Conservation (phyloP, 768 basidiomycete genomes). For the Collybia nuda region DNA sequence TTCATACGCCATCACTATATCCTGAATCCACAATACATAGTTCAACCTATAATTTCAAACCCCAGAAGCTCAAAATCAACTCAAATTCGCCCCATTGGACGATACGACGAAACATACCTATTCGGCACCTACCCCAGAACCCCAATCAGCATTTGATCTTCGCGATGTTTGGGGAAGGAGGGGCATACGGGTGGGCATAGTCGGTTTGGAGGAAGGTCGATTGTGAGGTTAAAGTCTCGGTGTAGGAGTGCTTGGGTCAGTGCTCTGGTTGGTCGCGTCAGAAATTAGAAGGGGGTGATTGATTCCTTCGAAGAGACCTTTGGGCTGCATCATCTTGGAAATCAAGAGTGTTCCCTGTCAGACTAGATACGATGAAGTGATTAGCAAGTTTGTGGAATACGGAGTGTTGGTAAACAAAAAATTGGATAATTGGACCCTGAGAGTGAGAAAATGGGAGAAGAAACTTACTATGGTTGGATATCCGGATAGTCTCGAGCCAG, state of each 20-base stretch:
- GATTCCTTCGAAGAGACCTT: constrained; percentile 60
- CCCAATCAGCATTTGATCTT: not conserved
- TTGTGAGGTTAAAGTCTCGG: constrained; percentile 66
- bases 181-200: constrained; percentile 82
- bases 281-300: not conserved
- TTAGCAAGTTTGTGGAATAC: not conserved
- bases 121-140: constrained; percentile 59
- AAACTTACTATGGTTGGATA: constrained; percentile 16
- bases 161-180: constrained; percentile 2
- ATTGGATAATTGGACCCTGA: too few species aligned
- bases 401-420: too few species aligned
- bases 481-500: constrained; percentile 59
- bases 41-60: constrained; percentile 69
- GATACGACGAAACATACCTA: constrained; percentile 39
- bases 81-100: not conserved
- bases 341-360: constrained; percentile 53
- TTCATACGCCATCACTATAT: constrained; percentile 45
- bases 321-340: constrained; percentile 74
- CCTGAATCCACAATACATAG: constrained; percentile 85
- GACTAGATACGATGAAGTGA: not conserved
- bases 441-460: not conserved
- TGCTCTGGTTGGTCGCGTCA: constrained; percentile 40
- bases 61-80: too few species aligned
- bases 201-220: constrained; percentile 66
- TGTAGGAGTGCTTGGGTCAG: constrained; percentile 78